Conservation (phyloP, 2,329 filamentous ascomycete genomes). For the Exserohilum turcica region DNA sequence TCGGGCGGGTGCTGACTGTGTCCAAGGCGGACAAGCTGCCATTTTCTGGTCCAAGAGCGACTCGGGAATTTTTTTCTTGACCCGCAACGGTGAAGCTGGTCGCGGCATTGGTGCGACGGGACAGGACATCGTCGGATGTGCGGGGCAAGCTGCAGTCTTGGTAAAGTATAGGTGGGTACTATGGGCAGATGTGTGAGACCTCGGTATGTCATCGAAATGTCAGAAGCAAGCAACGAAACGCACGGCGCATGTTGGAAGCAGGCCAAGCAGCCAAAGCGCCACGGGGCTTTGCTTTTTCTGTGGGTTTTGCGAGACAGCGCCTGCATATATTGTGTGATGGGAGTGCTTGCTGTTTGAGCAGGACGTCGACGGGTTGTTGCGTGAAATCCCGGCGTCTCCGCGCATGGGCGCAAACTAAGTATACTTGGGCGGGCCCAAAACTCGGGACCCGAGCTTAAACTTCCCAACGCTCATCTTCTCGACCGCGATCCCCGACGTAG, state of each 20-base stretch:
- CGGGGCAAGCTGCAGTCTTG: neutral
- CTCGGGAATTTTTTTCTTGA: neutral
- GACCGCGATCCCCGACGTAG: conserved; percentile 1
- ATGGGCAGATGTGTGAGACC: neutral
- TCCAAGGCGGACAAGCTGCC: neutral
- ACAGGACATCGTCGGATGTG: neutral
- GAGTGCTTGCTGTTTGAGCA: neutral
- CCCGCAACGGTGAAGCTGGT: neutral
- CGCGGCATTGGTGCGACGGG: neutral
- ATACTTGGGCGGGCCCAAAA: conserved; percentile 1
- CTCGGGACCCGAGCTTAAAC: neutral
- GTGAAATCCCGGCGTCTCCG: neutral
- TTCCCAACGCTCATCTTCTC: conserved; percentile 2
- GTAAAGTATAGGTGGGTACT: neutral
- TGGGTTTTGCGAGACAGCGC: neutral
- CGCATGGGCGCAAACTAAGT: conserved; percentile 7
- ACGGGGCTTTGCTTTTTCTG: neutral
- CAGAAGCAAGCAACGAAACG: neutral
- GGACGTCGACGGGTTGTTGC: neutral
- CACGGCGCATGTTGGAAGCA: neutral
- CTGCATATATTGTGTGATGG: neutral
- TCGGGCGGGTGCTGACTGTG: too few relatives aligned
- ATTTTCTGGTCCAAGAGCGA: neutral
- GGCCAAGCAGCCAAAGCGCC: neutral
- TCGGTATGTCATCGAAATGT: conserved; percentile 2